Evolutionary conservation across 495 filamentous ascomycete species (phyloP), one percentile per base, ranked within the genome.

Genomic region (Echria macrotheca): DNA sequence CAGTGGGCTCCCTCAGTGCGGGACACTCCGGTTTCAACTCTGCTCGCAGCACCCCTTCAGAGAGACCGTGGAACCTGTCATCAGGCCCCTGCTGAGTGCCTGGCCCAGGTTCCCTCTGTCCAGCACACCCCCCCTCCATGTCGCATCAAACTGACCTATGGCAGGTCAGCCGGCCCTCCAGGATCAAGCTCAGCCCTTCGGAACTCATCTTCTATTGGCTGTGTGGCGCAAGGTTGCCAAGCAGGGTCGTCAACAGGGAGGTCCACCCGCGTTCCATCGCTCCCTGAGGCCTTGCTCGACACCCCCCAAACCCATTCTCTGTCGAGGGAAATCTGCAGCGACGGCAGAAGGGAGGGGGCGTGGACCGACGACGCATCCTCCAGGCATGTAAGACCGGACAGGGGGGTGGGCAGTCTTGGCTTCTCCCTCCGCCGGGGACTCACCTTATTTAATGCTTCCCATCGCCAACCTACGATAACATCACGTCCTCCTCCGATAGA

Each of bases 171-270:
- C 24, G 52, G 52, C 41, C 45, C 52, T 54, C 46, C 41, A 23
- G 42, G 22, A 15, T 6, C 26, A 43, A 53, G 44, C 55, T 58
- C 55, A 58, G 55, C 55, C 55, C 44, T 51, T 23, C 12, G 17
- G 41, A 29, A 47, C n/a, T n/a, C n/a, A n/a, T n/a, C n/a, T n/a
- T n/a, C n/a, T n/a, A n/a, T n/a, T n/a, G n/a, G n/a, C n/a, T n/a
- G n/a, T n/a, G n/a, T n/a, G n/a, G n/a, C n/a, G n/a, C n/a, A n/a
- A n/a, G n/a, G n/a, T n/a, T n/a, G n/a, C n/a, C n/a, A n/a, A n/a
- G n/a, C n/a, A n/a, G n/a, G n/a, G n/a, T n/a, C n/a, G n/a, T n/a
- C n/a, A n/a, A n/a, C n/a, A n/a, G n/a, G n/a, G n/a, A n/a, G n/a
- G n/a, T n/a, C n/a, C n/a, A n/a, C 28, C 25, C 17, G 11, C 0